Evolutionary conservation across 2,329 filamentous ascomycete genomes (phyloP), one percentile per base, ranked within the genome.

Genomic region (Ceratocystis smalleyi): DNA sequence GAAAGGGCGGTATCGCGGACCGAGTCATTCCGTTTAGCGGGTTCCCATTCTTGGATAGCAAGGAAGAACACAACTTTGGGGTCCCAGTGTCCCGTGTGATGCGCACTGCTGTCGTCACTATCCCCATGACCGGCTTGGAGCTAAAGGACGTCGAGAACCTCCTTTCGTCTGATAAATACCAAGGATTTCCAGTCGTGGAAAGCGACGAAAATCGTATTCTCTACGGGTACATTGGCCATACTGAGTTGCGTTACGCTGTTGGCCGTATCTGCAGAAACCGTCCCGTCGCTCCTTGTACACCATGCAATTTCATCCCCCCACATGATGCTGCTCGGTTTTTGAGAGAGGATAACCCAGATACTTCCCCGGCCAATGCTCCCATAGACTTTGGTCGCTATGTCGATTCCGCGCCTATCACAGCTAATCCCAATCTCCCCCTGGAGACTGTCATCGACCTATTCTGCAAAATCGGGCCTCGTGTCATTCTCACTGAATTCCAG

Each of bases 371-470:
- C 87, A 66, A 84, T 85, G 32, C 68, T 64, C 68, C 5, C 70
- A 82, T 96, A 43, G 89, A 97, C 71, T 89, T 99, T 69, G 87
- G 85, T 69, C 85, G 88, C 59, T 97, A 92, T 71, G 86, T 96
- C 62, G 92, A 99, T 72, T 81, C 86, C 7, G 95, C 91, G 0
- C 94, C 94, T 0, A 83, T 99, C 1, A 88, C 91, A 0, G 91
- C 91, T 0, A 94, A 99, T 71, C 94, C 94, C 0, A 85, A 90
- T 1, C 83, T 97, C 0, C 88, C 92, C 0, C 83, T 99, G 0
- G 94, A 99, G 75, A 99, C 94, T 0, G 92, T 95, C 40, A 96
- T 99, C 91, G 94, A 99, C 72, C 80, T 99, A 10, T 99, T 99
- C 78, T 92, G 92, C 73, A 99, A 97, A 77, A 95, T 99, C 73